These are phyloP conservation scores for Russula brevipes DNA, from an alignment of 768 basidiomycete species.

Conservation along the genomic window DNA sequence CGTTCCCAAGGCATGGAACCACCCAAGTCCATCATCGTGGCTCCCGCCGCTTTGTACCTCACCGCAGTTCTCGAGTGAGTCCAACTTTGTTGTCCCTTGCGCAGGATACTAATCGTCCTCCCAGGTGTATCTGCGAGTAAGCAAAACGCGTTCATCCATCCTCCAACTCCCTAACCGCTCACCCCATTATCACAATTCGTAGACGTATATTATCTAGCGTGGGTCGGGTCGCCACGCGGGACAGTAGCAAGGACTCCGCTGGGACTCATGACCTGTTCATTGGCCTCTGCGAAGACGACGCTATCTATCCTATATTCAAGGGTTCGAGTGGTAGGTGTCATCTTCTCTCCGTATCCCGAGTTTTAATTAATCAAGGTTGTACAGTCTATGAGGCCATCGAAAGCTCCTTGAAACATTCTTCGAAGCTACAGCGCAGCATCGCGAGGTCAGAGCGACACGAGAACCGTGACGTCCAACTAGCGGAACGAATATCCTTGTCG, in stretches of 20 bases:
- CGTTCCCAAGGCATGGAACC: constrained; percentile 39
- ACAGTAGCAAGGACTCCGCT: constrained; percentile 73
- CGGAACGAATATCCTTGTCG: constrained; percentile 26
- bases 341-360: neutral
- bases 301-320: constrained; percentile 80
- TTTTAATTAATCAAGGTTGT: constrained; percentile 13
- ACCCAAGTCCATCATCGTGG: constrained; percentile 45
- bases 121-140: constrained; percentile 83
- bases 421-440: constrained; percentile 17
- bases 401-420: constrained; percentile 7
- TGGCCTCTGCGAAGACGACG: constrained; percentile 86
- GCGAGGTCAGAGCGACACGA: constrained; percentile 14
- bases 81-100: constrained; percentile 20
- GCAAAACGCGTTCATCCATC: constrained; percentile 31
- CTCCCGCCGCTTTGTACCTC: constrained; percentile 83
- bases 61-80: constrained; percentile 91
- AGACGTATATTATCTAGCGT: constrained; percentile 85
- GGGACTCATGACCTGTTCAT: constrained; percentile 78
- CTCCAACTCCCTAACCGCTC: neutral
- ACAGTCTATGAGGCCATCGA: constrained; percentile 41
- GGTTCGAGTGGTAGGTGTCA: constrained; percentile 68
- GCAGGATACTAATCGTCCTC: constrained; percentile 23
- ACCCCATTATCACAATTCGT: constrained; percentile 18
- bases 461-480: constrained; percentile 15
- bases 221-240: constrained; percentile 77